These are phyloP conservation scores for Calonectria fujianensis DNA, from an alignment of 2,329 filamentous ascomycete species.

Conservation along the genomic window DNA sequence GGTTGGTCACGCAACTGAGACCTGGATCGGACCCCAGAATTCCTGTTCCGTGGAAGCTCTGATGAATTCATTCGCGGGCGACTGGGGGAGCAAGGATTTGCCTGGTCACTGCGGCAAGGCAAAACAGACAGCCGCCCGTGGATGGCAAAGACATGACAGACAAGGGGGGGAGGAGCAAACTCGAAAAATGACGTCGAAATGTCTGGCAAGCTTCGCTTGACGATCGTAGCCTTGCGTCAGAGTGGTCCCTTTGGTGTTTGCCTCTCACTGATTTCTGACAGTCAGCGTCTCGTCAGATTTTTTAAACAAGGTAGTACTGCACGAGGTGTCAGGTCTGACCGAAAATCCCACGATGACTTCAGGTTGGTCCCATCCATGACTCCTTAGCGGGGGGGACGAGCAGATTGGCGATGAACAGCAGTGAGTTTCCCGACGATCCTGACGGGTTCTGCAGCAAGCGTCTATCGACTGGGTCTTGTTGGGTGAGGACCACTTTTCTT, in stretches of 20 bases:
- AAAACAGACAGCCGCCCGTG: constrained; percentile 30
- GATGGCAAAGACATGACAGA: constrained; percentile 25
- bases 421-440: constrained; percentile 35
- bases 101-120: constrained; percentile 34
- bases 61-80: constrained; percentile 18
- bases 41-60: constrained; percentile 15
- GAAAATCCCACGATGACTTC: constrained; percentile 53
- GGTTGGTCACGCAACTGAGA: constrained; percentile 20
- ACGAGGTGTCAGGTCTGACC: constrained; percentile 16
- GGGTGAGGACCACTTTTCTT: constrained; percentile 23
- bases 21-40: constrained; percentile 30
- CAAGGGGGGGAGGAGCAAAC: constrained; percentile 24
- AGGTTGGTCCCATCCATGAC: constrained; percentile 27
- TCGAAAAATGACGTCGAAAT: constrained; percentile 46
- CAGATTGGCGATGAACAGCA: constrained; percentile 36
- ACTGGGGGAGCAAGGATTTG: constrained; percentile 42
- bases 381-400: constrained; percentile 34
- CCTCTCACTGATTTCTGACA: constrained; percentile 28
- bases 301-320: constrained; percentile 28
- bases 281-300: constrained; percentile 42
- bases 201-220: constrained; percentile 37
- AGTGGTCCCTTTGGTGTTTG: constrained; percentile 28
- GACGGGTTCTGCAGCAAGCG: constrained; percentile 36
- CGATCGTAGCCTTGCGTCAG: constrained; percentile 31
- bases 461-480: constrained; percentile 19